Base-by-base conservation (phyloP, 2,329 filamentous ascomycete species). In the Colletotrichum acutatum region DNA sequence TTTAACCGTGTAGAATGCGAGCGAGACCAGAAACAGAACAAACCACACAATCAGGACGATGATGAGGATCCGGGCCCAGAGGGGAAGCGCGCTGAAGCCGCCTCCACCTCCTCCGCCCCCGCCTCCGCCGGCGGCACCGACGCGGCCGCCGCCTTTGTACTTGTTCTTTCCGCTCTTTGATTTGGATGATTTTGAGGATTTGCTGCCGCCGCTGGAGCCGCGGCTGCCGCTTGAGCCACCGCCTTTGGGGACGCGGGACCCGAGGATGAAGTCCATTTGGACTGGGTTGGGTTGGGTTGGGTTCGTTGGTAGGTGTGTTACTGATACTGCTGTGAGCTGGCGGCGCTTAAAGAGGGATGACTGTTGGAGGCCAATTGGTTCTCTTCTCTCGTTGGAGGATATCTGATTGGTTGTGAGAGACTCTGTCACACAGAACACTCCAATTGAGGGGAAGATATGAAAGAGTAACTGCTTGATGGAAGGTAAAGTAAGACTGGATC, bases 31-130 rank as follows among this genome's bases (percentile, higher is more conserved):
- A 26, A 72, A 74, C 34, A 74, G 19, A 26, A 70, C 42, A 19
- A 65, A 57, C 67, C 67, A 71, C n/a, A 75, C 49, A 22, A 75
- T 66, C 62, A 60, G 46, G 22, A 75, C 9, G 42, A 75, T 62
- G 71, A 74, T 72, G 67, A 75, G 71, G 12, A 75, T 52, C 14
- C 71, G 74, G 54, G 71, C 74, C 71, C 74, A 75, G 28, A 72
- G 32, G 49, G 74, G 74, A 2, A 75, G 34, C 16, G 5, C 19
- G 22, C 46, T 34, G 60, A 74, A 66, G 56, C 70, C 72, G n/a
- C 60, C 60, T 1, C 63, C 62, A 6, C 62, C 58, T 11, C 66
- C 42, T 5, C 59, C 59, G 8, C 63, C 63, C 0, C 63, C 56
- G 9, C 54, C 68, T 0, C 60, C 60, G 16, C 66, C 66, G 34